Percentiles rank a stretch among this genome's conserved stretches.
Evolutionary conservation across 768 basidiomycete genomes (phyloP).

Genomic region (Lactarius evosmus): DNA sequence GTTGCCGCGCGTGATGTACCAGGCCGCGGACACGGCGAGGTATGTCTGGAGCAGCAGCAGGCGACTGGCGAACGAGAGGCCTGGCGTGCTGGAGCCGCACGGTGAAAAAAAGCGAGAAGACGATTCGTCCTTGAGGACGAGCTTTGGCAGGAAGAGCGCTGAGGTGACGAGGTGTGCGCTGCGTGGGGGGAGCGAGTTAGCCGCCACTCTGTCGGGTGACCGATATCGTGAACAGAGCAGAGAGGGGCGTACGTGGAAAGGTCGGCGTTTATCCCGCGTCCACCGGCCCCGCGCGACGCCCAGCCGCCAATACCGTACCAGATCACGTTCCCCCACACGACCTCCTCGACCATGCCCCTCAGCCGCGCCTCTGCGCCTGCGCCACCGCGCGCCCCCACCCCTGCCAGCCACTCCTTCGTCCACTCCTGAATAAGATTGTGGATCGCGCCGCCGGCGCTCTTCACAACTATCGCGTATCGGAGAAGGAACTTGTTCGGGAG

Average conservation of each 20-base stretch:
- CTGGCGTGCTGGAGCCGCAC: not conserved
- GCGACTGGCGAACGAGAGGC: conserved; percentile 41
- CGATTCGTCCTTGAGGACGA: conserved; percentile 35
- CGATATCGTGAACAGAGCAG: conserved; percentile 16
- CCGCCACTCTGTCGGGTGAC: not conserved
- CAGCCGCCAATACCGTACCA: conserved; percentile 59
- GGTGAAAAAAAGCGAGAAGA: conserved; percentile 4
- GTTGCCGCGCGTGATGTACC: conserved; percentile 57
- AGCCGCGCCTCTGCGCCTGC: conserved; percentile 33
- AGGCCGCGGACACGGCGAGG: conserved; percentile 47
- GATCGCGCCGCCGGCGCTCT: conserved; percentile 23
- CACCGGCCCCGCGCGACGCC: conserved; percentile 33
- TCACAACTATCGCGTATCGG: conserved; percentile 24
- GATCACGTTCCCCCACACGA: conserved; percentile 52
- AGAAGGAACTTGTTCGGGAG: conserved; percentile 9
- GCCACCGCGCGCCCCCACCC: conserved; percentile 2
- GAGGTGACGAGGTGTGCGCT: conserved; percentile 72
- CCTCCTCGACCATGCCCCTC: conserved; percentile 55
- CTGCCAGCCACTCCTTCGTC: conserved; percentile 18
- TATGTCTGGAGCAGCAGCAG: conserved; percentile 54
- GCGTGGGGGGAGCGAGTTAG: not conserved
- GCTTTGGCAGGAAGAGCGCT: conserved; percentile 54
- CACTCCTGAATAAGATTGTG: conserved; percentile 28
- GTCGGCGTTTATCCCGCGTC: conserved; percentile 46
- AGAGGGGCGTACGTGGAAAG: conserved; percentile 53